Evolutionary conservation across 2,329 filamentous ascomycete species (phyloP), one percentile per base, ranked within the genome.

Genomic region (Emergomyces pasteurianus): DNA sequence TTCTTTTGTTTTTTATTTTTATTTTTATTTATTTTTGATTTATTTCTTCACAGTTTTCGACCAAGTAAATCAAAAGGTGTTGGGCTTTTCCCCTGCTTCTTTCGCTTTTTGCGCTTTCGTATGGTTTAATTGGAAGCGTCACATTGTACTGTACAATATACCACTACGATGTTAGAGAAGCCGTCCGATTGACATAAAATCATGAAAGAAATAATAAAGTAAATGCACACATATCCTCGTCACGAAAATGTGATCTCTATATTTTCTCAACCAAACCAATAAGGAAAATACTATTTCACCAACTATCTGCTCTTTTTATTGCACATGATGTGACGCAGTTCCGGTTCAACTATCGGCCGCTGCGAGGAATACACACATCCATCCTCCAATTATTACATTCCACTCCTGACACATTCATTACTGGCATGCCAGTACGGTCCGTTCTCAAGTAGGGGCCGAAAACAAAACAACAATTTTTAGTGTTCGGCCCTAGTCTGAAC

Each of bases 1-100:
- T 49, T 18, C 21, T 6, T 40, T 40, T 26, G n/a, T n/a, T n/a
- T n/a, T n/a, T n/a, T n/a, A n/a, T n/a, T n/a, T n/a, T n/a, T n/a
- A n/a, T n/a, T n/a, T n/a, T n/a, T n/a, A n/a, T n/a, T n/a, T n/a
- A n/a, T n/a, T 46, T n/a, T 56, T 16, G 7, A 28, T 8, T 38
- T 42, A 7, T 18, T 49, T 49, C 42, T 42, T n/a, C 9, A 43
- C 31, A 16, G 6, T 56, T 57, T n/a, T 56, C 23, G 31, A 7
- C 34, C 34, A 36, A 46, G 21, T 36, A 43, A 57, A 57, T 57
- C 55, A 57, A 57, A 47, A 57, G 54, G 46, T 36, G 55, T 57
- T 34, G 21, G 7, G 16, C n/a, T 53, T 34, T 36, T 31, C 18
- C 9, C 8, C n/a, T 3, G 28, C 23, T 31, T 34, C 40, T 9